A percentile compares a stretch with the other conserved stretches of the same genome.
phyloP scores from a whole-genome alignment of 805 yeast species.

The Wickerhamomyces strasburgensis region DNA sequence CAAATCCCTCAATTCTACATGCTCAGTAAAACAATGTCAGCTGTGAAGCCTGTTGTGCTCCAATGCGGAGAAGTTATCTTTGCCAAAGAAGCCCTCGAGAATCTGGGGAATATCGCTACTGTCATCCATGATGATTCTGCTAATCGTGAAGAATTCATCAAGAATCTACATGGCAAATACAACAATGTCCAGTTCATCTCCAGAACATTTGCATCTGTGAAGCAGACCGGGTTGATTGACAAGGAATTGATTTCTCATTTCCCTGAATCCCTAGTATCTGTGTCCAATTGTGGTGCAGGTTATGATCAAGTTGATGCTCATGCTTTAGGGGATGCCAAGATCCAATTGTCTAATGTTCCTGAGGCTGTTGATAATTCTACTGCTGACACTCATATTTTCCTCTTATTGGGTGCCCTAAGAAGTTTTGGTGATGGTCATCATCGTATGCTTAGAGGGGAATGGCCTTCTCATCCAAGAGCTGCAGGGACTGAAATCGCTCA shows the following conservation, averaged over 20 bases:
- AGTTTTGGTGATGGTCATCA: slow-evolving; percentile 60
- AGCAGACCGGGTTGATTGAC: slow-evolving; percentile 60
- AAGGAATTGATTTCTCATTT: slow-evolving; percentile 50
- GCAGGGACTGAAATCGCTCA: slow-evolving; percentile 61
- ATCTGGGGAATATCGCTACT: slow-evolving; percentile 39
- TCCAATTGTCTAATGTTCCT: slow-evolving; percentile 68
- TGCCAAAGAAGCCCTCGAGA: slow-evolving; percentile 66
- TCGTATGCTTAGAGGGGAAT: slow-evolving; percentile 50
- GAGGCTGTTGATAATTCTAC: slow-evolving; percentile 64
- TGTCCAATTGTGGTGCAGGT: slow-evolving; percentile 70
- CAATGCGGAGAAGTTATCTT: slow-evolving; percentile 57
- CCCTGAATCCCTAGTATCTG: slow-evolving; percentile 47
- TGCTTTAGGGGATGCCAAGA: slow-evolving; percentile 44
- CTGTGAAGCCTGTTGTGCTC: slow-evolving; percentile 50
- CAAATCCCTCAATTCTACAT: too few species aligned
- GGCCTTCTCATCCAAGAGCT: slow-evolving; percentile 51
- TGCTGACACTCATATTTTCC: slow-evolving; percentile 63
- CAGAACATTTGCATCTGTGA: slow-evolving; percentile 50
- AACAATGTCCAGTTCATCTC: slow-evolving; percentile 33
- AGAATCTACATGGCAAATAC: slow-evolving; percentile 29
- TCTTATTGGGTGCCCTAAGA: slow-evolving; percentile 59
- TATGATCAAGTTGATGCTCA: slow-evolving; percentile 66
- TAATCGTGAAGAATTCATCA: slow-evolving; percentile 32
- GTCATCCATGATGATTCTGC: slow-evolving; percentile 41
- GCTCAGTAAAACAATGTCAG: slow-evolving; percentile 3